Percentiles rank a stretch among this genome's conserved stretches.
These are phyloP conservation scores for Aquilaria yunnanensis DNA, from an alignment of 345 rosid species.

Conservation along the genomic window DNA sequence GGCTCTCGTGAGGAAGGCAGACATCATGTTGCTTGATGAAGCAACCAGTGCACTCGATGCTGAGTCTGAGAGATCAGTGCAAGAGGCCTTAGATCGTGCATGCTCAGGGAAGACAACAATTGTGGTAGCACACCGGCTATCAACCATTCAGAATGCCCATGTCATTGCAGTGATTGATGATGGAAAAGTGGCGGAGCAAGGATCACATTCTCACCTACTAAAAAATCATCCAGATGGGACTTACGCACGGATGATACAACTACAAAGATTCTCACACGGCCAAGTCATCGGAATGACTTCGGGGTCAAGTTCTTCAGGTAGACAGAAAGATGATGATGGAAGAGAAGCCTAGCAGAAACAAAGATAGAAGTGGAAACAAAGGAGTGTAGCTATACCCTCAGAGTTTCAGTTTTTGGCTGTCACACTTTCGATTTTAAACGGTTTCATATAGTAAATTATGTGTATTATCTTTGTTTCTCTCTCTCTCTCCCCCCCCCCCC, in stretches of 20 bases:
- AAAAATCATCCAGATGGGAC: slow-evolving; percentile 83
- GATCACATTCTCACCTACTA: slow-evolving; percentile 77
- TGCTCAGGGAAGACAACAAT: slow-evolving; percentile 88
- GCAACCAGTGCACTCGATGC: slow-evolving; percentile 96
- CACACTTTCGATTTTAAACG: too few relatives aligned
- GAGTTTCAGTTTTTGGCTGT: too few relatives aligned
- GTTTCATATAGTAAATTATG: too few relatives aligned
- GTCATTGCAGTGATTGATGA: slow-evolving; percentile 88
- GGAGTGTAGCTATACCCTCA: slow-evolving; percentile 21
- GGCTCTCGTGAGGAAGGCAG: slow-evolving; percentile 80
- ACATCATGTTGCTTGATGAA: slow-evolving; percentile 86
- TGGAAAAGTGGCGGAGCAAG: slow-evolving; percentile 92
- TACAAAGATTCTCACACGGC: slow-evolving; percentile 83
- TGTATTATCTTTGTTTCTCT: too few relatives aligned
- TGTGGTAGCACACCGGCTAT: slow-evolving; percentile 81
- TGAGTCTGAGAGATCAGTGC: slow-evolving; percentile 91
- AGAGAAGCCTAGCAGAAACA: too few relatives aligned
- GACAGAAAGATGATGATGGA: too few relatives aligned
- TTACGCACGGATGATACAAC: slow-evolving; percentile 89
- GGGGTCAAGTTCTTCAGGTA: slow-evolving; percentile 53
- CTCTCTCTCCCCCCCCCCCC: not conserved
- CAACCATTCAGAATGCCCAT: slow-evolving; percentile 86
- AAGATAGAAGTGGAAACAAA: slow-evolving; percentile 15
- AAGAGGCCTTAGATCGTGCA: slow-evolving; percentile 89
- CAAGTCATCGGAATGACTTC: slow-evolving; percentile 80